Evolutionary conservation across 1,139 yeast species (phyloP).

Genomic region (Hansenula anomala): DNA sequence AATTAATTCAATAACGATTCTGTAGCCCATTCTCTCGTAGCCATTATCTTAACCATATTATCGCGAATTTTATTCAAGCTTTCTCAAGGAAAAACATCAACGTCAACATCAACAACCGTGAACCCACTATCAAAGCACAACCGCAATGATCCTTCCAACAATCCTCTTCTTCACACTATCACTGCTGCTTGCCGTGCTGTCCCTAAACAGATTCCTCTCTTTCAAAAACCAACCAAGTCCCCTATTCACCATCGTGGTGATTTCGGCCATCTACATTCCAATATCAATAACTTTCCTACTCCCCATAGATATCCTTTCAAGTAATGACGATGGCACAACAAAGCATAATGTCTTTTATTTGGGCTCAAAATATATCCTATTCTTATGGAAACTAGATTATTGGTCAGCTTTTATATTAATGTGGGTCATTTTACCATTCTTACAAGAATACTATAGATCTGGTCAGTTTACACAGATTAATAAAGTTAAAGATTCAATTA

Average conservation of each 20-base stretch:
- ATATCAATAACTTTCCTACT: slow-evolving; percentile 49
- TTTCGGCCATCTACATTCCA: slow-evolving; percentile 48
- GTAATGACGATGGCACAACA: slow-evolving; percentile 24
- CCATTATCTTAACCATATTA: too few species aligned
- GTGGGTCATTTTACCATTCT: slow-evolving; percentile 66
- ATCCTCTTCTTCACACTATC: slow-evolving; percentile 14
- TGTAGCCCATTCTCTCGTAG: too few species aligned
- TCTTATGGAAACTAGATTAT: slow-evolving; percentile 69
- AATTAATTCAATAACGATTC: too few species aligned
- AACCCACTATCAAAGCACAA: too few species aligned
- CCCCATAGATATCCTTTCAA: slow-evolving; percentile 49
- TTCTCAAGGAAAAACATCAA: too few species aligned
- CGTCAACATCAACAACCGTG: too few species aligned
- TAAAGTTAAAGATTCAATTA: slow-evolving; percentile 52
- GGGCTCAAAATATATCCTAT: slow-evolving; percentile 42
- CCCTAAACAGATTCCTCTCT: slow-evolving; percentile 15
- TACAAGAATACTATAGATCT: slow-evolving; percentile 68
- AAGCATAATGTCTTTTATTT: slow-evolving; percentile 31
- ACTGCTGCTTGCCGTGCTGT: slow-evolving; percentile 12
- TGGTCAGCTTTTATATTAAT: slow-evolving; percentile 78
- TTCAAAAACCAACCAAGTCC: slow-evolving; percentile 16
- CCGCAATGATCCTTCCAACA: slow-evolving; percentile 19
- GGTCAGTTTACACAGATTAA: slow-evolving; percentile 52
- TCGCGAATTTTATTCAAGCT: too few species aligned
- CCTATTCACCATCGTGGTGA: slow-evolving; percentile 22